Evolutionary conservation across 1,284 basidiomycete species (phyloP), one percentile per base, ranked within the genome.

Genomic region (Ganoderma sp.): DNA sequence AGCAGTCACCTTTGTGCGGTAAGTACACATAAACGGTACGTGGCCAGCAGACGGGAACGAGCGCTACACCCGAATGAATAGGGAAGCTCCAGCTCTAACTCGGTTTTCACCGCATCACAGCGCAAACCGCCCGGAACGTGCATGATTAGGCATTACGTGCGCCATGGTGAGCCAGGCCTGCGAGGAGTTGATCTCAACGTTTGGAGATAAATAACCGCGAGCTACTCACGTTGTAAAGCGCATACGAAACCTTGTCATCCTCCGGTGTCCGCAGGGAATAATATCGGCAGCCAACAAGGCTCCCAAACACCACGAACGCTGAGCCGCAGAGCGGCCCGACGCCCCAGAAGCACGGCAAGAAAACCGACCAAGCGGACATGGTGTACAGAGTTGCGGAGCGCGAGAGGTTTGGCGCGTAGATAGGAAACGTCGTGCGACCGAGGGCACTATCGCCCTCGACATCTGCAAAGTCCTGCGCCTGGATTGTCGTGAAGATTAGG

Each of bases 341-440:
- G 25, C 58, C 69, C 75, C 75, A 76, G 61, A 69, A 72, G 69
- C 48, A 75, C 65, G 62, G 66, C 63, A 80, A 71, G 52, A 68
- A 66, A 12, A 74, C 42, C 14, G 79, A 78, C 79, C 80, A 80
- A 0, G 69, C 67, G 25, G 72, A 22, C 17, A 79, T 72, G 17
- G 73, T 71, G 28, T 75, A 39, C 48, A 78, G 43, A 4, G 77
- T 77, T 54, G 74, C 70, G 14, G 69, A 63, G 14, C 80, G 73
- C n/a, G 79, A 78, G 19, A 73, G 61, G 22, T 73, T 66, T 2
- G 80, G 80, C 5, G 74, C 71, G 52, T 76, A 74, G 42, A 81
- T 80, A 0, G 80, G 80, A 41, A 81, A 73, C 0, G 80, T 81
- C 25, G 67, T 63, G 17, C 80, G 74, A 7, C 78, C 78, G 0